These are phyloP conservation scores for Colletotrichum shisoi DNA, from an alignment of 2,329 filamentous ascomycete species.

Conservation along the genomic window DNA sequence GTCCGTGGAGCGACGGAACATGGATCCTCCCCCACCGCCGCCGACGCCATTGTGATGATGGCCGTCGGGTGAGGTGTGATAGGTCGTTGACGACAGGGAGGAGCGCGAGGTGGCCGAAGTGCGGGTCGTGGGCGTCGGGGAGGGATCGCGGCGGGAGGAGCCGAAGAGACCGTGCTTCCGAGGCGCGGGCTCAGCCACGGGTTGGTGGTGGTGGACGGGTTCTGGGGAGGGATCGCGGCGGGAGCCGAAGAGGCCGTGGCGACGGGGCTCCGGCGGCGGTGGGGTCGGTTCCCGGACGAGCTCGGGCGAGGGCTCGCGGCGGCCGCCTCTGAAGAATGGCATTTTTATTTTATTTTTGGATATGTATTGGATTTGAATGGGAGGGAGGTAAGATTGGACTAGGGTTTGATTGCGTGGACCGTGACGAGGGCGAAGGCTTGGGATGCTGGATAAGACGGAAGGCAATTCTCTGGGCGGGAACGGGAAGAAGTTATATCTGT, in stretches of 20 bases:
- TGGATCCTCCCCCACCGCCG: slow-evolving; percentile 38
- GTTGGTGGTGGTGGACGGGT: slow-evolving; percentile 46
- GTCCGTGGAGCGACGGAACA: slow-evolving; percentile 45
- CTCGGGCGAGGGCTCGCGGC: slow-evolving; percentile 46
- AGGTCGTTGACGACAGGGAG: slow-evolving; percentile 39
- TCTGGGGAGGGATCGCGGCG: slow-evolving; percentile 45
- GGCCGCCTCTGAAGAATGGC: slow-evolving; percentile 44
- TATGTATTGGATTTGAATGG: background rate
- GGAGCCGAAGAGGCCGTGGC: slow-evolving; percentile 41
- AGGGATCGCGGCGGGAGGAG: slow-evolving; percentile 44
- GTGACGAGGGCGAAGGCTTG: slow-evolving; percentile 23
- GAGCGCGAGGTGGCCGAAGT: slow-evolving; percentile 41
- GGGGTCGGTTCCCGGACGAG: slow-evolving; percentile 46
- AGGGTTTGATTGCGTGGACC: slow-evolving; percentile 16
- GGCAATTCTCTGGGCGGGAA: slow-evolving; percentile 22
- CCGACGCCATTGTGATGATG: slow-evolving; percentile 28
- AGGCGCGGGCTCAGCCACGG: slow-evolving; percentile 42
- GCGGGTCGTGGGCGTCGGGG: slow-evolving; percentile 42
- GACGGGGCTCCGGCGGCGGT: slow-evolving; percentile 40
- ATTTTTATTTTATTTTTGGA: slow-evolving; percentile 29
- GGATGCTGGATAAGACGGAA: slow-evolving; percentile 38
- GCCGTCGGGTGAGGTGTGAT: slow-evolving; percentile 41
- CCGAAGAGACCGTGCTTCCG: slow-evolving; percentile 51
- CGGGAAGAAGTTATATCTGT: slow-evolving; percentile 27
- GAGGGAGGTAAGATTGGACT: background rate